A percentile compares a stretch with the other conserved stretches of the same genome.
Conservation (phyloP, 75 land plant genomes). For the Azolla pinnata region DNA sequence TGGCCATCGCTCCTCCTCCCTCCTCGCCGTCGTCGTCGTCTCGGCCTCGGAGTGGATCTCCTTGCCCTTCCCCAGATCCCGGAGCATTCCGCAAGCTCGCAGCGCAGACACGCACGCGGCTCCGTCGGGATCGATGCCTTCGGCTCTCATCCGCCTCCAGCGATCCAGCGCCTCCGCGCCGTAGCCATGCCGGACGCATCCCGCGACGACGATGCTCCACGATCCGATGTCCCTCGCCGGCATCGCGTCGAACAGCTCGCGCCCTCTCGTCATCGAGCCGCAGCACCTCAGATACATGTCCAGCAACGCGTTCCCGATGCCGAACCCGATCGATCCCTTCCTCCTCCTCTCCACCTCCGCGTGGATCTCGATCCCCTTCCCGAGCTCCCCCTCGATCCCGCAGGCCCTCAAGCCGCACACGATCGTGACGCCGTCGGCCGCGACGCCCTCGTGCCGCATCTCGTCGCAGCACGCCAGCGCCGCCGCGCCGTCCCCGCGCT, state of each 20-base stretch:
- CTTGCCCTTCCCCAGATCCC: neutral
- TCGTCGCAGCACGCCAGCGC: conserved; percentile 6
- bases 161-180: conserved; percentile 16
- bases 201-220: conserved; percentile 27
- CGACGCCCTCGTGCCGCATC: conserved; percentile 12
- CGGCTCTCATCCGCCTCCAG: conserved; percentile 15
- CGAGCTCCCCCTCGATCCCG: conserved; percentile 4
- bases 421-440: conserved; percentile 20
- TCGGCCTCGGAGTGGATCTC: neutral
- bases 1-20: too few relatives aligned
- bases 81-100: neutral
- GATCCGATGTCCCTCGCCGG: conserved; percentile 19
- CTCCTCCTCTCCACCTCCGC: conserved; percentile 2
- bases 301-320: conserved; percentile 17
- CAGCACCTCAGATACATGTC: conserved; percentile 34
- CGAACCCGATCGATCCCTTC: conserved; percentile 11
- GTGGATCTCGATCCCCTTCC: conserved; percentile 15
- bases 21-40: too few relatives aligned
- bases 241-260: conserved; percentile 19
- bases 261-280: conserved; percentile 11
- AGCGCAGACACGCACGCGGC: neutral
- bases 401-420: conserved; percentile 30
- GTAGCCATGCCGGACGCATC: conserved; percentile 19
- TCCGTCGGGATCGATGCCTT: conserved; percentile 7
- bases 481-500: conserved; percentile 8